phyloP scores from a whole-genome alignment of 2,329 filamentous ascomycete species.

The Alternaria viburni region DNA sequence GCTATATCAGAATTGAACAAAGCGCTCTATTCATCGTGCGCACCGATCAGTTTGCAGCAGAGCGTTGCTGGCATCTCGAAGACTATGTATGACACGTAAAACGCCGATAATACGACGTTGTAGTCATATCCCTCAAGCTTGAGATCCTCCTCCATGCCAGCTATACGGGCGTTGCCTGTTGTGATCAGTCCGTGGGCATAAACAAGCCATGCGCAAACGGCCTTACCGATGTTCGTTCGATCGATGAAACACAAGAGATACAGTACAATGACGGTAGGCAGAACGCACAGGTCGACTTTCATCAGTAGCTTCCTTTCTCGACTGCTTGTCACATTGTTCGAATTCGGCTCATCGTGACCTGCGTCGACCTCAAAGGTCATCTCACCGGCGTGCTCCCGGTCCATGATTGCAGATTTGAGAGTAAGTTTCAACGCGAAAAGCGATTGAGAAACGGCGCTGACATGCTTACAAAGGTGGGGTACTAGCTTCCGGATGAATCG shows the following conservation, averaged over 20 bases:
- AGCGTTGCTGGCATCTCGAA: constrained; percentile 73
- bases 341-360: constrained; percentile 30
- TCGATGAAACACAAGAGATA: constrained; percentile 76
- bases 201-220: neutral
- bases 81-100: constrained; percentile 74
- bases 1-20: neutral
- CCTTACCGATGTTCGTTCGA: constrained; percentile 69
- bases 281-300: constrained; percentile 68
- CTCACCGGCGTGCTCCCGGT: constrained; percentile 5
- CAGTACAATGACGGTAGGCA: constrained; percentile 67
- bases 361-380: constrained; percentile 4
- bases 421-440: neutral
- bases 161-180: constrained; percentile 69
- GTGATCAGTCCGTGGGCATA: neutral
- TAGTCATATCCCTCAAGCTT: constrained; percentile 66
- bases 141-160: constrained; percentile 67
- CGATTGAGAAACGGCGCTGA: neutral
- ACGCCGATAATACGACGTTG: constrained; percentile 69
- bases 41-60: constrained; percentile 69
- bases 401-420: constrained; percentile 1
- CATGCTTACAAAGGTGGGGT: neutral
- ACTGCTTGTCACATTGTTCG: constrained; percentile 58
- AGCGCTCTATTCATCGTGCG: neutral
- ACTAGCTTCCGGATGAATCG: neutral
- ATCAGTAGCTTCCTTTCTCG: constrained; percentile 61